Conservation (phyloP, 2,329 filamentous ascomycete genomes). For the Nemania sp. region DNA sequence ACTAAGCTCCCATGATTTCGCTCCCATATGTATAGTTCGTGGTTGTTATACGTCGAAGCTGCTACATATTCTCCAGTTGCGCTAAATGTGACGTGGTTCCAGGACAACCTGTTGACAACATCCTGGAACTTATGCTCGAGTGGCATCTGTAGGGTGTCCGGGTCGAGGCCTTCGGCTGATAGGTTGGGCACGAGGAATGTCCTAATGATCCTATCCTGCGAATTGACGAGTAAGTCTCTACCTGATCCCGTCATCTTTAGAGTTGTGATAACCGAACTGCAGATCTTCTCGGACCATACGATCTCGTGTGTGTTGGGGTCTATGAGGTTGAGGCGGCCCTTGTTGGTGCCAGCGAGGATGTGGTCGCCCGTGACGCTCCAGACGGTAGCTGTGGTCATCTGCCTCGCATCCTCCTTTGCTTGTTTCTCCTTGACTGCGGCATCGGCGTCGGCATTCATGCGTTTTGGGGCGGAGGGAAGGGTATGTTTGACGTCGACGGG, state of each 20-base stretch:
- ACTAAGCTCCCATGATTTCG: slow-evolving; percentile 89
- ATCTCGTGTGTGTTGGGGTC: slow-evolving; percentile 78
- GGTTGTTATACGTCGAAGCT: slow-evolving; percentile 96
- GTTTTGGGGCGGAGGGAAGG: slow-evolving; percentile 80
- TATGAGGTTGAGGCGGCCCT: slow-evolving; percentile 95
- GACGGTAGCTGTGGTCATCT: slow-evolving; percentile 89
- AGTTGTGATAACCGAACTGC: slow-evolving; percentile 83
- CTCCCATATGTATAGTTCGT: slow-evolving; percentile 98
- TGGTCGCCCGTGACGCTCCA: slow-evolving; percentile 86
- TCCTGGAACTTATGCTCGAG: slow-evolving; percentile 99
- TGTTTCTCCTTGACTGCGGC: slow-evolving; percentile 77
- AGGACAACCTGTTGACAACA: slow-evolving; percentile 89
- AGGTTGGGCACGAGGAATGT: slow-evolving; percentile 88
- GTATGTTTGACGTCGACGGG: slow-evolving; percentile 72
- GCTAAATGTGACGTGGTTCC: slow-evolving; percentile 97
- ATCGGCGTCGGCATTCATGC: slow-evolving; percentile 70
- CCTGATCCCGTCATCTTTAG: slow-evolving; percentile 84
- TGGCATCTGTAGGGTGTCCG: slow-evolving; percentile 84
- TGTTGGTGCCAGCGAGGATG: slow-evolving; percentile 90
- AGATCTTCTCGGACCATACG: slow-evolving; percentile 88
- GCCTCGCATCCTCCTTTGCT: slow-evolving; percentile 87
- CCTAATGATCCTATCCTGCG: slow-evolving; percentile 90
- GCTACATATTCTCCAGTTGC: slow-evolving; percentile 94
- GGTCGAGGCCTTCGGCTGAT: slow-evolving; percentile 68
- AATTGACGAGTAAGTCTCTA: slow-evolving; percentile 86